Evolutionary conservation across 1,284 basidiomycete species (phyloP).

Genomic region (Cryptococcus neoformans): DNA sequence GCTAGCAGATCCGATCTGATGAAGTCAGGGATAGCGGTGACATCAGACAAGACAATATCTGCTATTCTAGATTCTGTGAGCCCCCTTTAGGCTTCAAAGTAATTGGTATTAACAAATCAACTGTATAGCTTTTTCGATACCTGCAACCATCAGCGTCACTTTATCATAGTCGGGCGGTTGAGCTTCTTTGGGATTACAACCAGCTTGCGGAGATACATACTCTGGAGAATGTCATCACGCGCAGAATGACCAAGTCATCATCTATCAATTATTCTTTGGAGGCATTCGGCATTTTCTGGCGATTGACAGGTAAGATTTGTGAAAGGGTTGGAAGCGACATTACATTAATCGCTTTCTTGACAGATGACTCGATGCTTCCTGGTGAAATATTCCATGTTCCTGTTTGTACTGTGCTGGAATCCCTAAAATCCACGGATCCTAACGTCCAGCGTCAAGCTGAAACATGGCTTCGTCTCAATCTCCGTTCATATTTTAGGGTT

Average conservation of each 20-base stretch:
- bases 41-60: conserved; percentile 22
- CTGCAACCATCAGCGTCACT: conserved; percentile 63
- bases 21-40: conserved; percentile 20
- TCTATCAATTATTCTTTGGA: conserved; percentile 60
- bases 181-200: conserved; percentile 70
- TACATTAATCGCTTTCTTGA: neutral
- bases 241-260: conserved; percentile 33
- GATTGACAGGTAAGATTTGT: conserved; percentile 64
- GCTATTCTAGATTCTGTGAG: conserved; percentile 32
- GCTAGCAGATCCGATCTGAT: conserved; percentile 38
- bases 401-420: conserved; percentile 82
- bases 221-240: conserved; percentile 62
- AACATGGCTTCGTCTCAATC: conserved; percentile 91
- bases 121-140: conserved; percentile 65
- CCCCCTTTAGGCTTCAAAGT: neutral
- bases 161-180: conserved; percentile 79
- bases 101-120: conserved; percentile 5
- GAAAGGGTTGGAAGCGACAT: neutral
- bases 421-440: conserved; percentile 71
- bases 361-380: conserved; percentile 77
- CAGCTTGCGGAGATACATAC: conserved; percentile 42
- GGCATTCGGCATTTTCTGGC: conserved; percentile 90
- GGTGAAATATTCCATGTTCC: conserved; percentile 79
- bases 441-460: conserved; percentile 72
- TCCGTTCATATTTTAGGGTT: conserved; percentile 85